Conservation (phyloP, 2,329 filamentous ascomycete genomes). For the Fusarium pseudograminearum region DNA sequence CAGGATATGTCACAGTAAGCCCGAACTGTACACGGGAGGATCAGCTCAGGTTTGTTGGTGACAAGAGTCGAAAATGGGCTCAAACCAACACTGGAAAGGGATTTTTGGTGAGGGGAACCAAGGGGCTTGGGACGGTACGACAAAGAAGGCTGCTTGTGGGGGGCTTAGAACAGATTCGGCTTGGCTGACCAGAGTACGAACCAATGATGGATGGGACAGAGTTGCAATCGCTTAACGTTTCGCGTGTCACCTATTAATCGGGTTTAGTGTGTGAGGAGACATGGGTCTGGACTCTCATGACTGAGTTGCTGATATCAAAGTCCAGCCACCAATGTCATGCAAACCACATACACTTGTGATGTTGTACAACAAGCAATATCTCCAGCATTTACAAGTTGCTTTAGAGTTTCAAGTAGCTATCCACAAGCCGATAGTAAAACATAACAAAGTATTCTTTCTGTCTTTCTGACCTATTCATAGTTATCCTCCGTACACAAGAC, state of each 20-base stretch:
- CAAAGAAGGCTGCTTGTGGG: not conserved
- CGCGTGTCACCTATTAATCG: not conserved
- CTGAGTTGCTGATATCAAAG: too few relatives aligned
- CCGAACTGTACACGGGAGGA: not conserved
- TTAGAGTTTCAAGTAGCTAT: not conserved
- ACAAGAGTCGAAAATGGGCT: not conserved
- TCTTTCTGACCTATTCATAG: not conserved
- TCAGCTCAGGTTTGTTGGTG: constrained; percentile 3
- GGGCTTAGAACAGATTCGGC: not conserved
- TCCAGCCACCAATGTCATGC: too few relatives aligned
- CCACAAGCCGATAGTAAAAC: accelerated
- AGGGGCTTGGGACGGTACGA: not conserved
- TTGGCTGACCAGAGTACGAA: not conserved
- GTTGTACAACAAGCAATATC: too few relatives aligned
- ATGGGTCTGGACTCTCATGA: not conserved
- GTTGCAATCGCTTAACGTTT: not conserved
- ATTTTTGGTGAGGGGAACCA: constrained; percentile 7
- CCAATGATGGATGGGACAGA: not conserved
- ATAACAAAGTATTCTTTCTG: not conserved
- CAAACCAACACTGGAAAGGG: constrained; percentile 1
- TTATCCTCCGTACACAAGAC: not conserved
- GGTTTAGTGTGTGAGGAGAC: not conserved
- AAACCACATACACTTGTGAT: too few relatives aligned
- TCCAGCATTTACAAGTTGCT: not conserved
- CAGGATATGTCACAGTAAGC: not conserved